These are phyloP conservation scores for Podaxis sp. DNA, from an alignment of 768 basidiomycete genomes.

Conservation along the genomic window DNA sequence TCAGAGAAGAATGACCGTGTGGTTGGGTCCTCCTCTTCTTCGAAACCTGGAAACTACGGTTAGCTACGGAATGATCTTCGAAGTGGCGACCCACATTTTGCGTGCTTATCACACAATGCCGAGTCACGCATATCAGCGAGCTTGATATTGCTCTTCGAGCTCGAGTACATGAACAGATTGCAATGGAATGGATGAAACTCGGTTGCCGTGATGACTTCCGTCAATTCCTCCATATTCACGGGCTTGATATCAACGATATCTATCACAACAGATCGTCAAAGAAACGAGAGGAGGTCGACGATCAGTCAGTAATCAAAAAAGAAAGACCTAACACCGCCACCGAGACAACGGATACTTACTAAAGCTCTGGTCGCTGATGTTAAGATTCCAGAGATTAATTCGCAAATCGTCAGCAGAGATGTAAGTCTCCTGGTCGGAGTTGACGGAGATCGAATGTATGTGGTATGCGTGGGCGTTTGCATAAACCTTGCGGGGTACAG, in stretches of 20 bases:
- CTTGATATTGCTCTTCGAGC: slow-evolving; percentile 99
- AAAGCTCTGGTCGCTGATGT: slow-evolving; percentile 98
- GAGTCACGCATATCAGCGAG: slow-evolving; percentile 99
- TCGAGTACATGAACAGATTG: slow-evolving; percentile 99
- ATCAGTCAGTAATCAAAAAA: slow-evolving; percentile 18
- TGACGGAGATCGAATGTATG: slow-evolving; percentile 99
- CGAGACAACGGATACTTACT: slow-evolving; percentile 56
- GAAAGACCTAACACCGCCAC: slow-evolving; percentile 4
- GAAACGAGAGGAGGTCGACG: neutral
- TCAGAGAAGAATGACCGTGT: slow-evolving; percentile 99
- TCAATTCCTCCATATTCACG: slow-evolving; percentile 99
- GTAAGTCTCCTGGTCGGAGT: slow-evolving; percentile 99
- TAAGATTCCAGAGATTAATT: slow-evolving; percentile 97
- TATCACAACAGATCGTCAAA: slow-evolving; percentile 30
- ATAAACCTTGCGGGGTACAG: slow-evolving; percentile 97
- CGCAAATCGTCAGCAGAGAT: slow-evolving; percentile 98
- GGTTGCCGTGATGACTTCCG: slow-evolving; percentile 99
- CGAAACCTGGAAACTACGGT: slow-evolving; percentile 67
- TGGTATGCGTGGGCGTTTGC: slow-evolving; percentile 99
- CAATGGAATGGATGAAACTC: slow-evolving; percentile 98
- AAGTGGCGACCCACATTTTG: slow-evolving; percentile 73
- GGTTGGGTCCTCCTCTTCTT: slow-evolving; percentile 97
- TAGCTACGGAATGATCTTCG: slow-evolving; percentile 16
- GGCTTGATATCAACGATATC: slow-evolving; percentile 99
- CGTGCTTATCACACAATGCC: slow-evolving; percentile 92